Percentiles rank a stretch among this genome's conserved stretches.
These are phyloP conservation scores for Cytospora piceae DNA, from an alignment of 2,329 filamentous ascomycete genomes.

Conservation along the genomic window DNA sequence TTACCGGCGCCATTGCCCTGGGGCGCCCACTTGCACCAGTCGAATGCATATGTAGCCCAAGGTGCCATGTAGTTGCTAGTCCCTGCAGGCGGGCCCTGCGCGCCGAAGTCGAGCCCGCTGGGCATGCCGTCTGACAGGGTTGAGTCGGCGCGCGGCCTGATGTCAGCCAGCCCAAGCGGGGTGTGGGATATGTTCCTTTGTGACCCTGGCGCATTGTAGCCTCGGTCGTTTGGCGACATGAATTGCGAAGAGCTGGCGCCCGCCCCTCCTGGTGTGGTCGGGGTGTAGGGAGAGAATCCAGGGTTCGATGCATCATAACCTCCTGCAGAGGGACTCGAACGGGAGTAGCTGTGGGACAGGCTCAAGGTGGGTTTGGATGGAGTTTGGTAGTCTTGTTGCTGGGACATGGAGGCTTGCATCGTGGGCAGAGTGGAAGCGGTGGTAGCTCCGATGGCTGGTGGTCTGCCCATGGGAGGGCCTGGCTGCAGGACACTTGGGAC, in stretches of 20 bases:
- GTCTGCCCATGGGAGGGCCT: slow-evolving; percentile 43
- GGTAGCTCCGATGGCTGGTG: slow-evolving; percentile 45
- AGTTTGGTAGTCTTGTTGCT: slow-evolving; percentile 60
- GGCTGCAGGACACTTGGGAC: slow-evolving; percentile 65
- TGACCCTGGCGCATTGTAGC: slow-evolving; percentile 60
- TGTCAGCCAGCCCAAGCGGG: slow-evolving; percentile 88
- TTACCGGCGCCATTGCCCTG: slow-evolving; percentile 83
- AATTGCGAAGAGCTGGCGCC: slow-evolving; percentile 62
- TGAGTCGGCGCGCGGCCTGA: slow-evolving; percentile 83
- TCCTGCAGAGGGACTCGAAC: slow-evolving; percentile 74
- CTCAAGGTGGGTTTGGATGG: slow-evolving; percentile 69
- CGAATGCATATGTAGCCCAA: slow-evolving; percentile 94
- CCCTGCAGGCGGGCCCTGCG: slow-evolving; percentile 65
- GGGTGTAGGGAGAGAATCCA: slow-evolving; percentile 59
- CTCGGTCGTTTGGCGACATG: slow-evolving; percentile 59
- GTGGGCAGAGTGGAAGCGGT: slow-evolving; percentile 52
- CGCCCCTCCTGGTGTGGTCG: slow-evolving; percentile 67
- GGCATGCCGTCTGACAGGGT: slow-evolving; percentile 73
- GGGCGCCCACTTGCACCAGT: slow-evolving; percentile 98
- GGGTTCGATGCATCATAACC: slow-evolving; percentile 53
- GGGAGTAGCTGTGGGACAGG: slow-evolving; percentile 75
- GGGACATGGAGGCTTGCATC: slow-evolving; percentile 49
- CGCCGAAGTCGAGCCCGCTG: slow-evolving; percentile 66
- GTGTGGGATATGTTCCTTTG: slow-evolving; percentile 76
- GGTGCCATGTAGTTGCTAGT: slow-evolving; percentile 94